A percentile compares a stretch with the other conserved stretches of the same genome.
Conservation (phyloP, 345 rosid genomes). For the Angophora floribunda region DNA sequence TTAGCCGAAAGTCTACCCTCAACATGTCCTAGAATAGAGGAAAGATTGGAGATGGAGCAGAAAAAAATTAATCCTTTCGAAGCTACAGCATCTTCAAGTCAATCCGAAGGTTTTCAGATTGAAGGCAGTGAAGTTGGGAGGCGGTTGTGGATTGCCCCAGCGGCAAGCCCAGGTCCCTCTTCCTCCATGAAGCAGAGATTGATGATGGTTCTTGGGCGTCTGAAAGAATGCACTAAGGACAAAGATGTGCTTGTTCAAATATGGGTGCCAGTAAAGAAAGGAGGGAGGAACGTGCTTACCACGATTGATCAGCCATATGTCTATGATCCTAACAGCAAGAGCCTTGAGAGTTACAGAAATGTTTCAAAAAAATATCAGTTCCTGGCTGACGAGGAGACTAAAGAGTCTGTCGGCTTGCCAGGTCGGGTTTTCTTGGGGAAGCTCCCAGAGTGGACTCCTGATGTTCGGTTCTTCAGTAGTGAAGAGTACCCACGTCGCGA, state of each 20-base stretch:
- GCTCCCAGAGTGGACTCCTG: conserved; percentile 96
- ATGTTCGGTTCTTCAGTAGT: conserved; percentile 67
- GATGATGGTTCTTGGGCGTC: conserved; percentile 30
- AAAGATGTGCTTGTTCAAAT: conserved; percentile 65
- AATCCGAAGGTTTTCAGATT: conserved; percentile 13
- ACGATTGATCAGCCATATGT: conserved; percentile 69
- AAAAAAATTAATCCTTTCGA: conserved; percentile 8
- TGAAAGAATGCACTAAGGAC: conserved; percentile 45
- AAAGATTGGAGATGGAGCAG: conserved; percentile 6
- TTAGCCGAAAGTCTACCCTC: conserved; percentile 8
- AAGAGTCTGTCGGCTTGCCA: conserved; percentile 61
- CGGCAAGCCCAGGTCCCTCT: conserved; percentile 13
- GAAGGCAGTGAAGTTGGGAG: conserved; percentile 37
- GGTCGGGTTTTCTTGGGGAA: conserved; percentile 74
- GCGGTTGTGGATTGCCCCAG: conserved; percentile 67
- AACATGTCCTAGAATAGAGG: conserved; percentile 8
- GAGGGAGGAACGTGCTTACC: conserved; percentile 59
- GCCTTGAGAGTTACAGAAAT: conserved; percentile 56
- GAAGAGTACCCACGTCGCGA: conserved; percentile 70
- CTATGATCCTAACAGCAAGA: conserved; percentile 34
- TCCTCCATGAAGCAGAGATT: conserved; percentile 52
- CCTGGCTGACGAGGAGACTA: conserved; percentile 57
- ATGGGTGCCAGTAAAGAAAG: conserved; percentile 76
- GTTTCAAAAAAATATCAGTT: conserved; percentile 64
- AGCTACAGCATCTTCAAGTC: conserved; percentile 14